Percentiles rank a stretch among this genome's conserved stretches.
phyloP scores from a whole-genome alignment of 2,329 filamentous ascomycete genomes.

The Penicillium sp. region DNA sequence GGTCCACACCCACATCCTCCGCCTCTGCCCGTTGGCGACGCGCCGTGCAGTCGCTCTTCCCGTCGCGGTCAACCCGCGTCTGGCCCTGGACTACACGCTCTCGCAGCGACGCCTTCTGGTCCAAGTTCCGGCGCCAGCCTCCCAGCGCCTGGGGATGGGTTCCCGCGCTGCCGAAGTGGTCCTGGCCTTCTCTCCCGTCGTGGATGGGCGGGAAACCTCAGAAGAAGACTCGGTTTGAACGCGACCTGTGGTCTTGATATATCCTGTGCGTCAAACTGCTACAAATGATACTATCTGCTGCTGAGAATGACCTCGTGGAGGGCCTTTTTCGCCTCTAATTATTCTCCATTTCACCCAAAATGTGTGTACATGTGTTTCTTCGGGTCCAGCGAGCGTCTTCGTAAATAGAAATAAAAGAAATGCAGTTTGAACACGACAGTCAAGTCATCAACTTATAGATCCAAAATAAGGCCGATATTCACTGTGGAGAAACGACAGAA shows the following conservation, averaged over 20 bases:
- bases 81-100: constrained; percentile 19
- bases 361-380: too few relatives aligned
- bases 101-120: constrained; percentile 7
- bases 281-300: too few relatives aligned
- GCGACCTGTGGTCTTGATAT: constrained; percentile 22
- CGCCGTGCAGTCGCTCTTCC: constrained; percentile 12
- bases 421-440: too few relatives aligned
- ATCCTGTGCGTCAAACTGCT: background rate
- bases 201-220: constrained; percentile 10
- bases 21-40: constrained; percentile 21
- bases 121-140: constrained; percentile 1
- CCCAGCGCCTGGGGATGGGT: constrained; percentile 9
- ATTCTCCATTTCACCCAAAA: too few relatives aligned
- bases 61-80: constrained; percentile 8
- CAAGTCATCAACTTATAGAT: too few relatives aligned
- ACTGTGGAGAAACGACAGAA: too few relatives aligned
- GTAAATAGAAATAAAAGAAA: too few relatives aligned
- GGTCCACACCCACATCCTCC: constrained; percentile 12
- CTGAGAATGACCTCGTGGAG: too few relatives aligned
- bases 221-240: constrained; percentile 8
- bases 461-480: too few relatives aligned
- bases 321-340: too few relatives aligned
- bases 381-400: too few relatives aligned
- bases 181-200: constrained; percentile 4
- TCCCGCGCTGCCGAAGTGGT: constrained; percentile 6